A percentile compares a stretch with the other conserved stretches of the same genome.
Conservation (phyloP, 768 basidiomycete species). For the Dentipellis sp. region DNA sequence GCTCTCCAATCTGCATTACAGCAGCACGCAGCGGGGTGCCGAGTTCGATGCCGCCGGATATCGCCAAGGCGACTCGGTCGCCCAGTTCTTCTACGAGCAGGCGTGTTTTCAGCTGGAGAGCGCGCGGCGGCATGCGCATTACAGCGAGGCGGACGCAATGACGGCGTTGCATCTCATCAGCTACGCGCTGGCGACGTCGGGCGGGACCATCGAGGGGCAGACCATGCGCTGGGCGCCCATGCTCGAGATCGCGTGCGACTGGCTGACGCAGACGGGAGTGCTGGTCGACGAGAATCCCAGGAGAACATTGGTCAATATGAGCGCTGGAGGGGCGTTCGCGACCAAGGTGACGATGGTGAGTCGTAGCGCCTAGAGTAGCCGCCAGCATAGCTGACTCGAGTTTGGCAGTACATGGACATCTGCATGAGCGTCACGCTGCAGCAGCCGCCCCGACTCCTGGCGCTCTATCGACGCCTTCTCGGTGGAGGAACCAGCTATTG, state of each 20-base stretch:
- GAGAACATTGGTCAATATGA: slow-evolving; percentile 46
- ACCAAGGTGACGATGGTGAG: slow-evolving; percentile 70
- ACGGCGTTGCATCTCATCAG: slow-evolving; percentile 72
- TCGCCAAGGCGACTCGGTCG: slow-evolving; percentile 6
- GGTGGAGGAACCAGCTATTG: slow-evolving; percentile 39
- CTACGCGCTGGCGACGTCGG: slow-evolving; percentile 39
- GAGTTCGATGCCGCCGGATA: slow-evolving; percentile 2
- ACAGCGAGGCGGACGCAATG: slow-evolving; percentile 57
- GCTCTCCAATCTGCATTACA: slow-evolving; percentile 11
- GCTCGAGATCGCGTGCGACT: slow-evolving; percentile 65
- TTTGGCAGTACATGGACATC: slow-evolving; percentile 66
- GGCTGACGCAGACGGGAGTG: slow-evolving; percentile 63
- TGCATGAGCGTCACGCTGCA: slow-evolving; percentile 55
- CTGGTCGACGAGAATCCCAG: slow-evolving; percentile 57
- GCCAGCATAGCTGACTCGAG: not conserved
- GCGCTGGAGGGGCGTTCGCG: slow-evolving; percentile 42
- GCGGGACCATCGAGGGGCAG: slow-evolving; percentile 46
- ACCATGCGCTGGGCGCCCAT: slow-evolving; percentile 60
- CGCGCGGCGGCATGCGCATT: slow-evolving; percentile 10
- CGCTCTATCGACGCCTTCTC: slow-evolving; percentile 59
- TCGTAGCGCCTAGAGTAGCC: slow-evolving; percentile 4
- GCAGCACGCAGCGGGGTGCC: slow-evolving; percentile 5
- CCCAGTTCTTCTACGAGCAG: slow-evolving; percentile 13
- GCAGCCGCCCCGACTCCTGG: slow-evolving; percentile 55
- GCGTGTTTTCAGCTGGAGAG: slow-evolving; percentile 11